Conservation (phyloP, 2,329 filamentous ascomycete genomes). For the Madurella mycetomatis region DNA sequence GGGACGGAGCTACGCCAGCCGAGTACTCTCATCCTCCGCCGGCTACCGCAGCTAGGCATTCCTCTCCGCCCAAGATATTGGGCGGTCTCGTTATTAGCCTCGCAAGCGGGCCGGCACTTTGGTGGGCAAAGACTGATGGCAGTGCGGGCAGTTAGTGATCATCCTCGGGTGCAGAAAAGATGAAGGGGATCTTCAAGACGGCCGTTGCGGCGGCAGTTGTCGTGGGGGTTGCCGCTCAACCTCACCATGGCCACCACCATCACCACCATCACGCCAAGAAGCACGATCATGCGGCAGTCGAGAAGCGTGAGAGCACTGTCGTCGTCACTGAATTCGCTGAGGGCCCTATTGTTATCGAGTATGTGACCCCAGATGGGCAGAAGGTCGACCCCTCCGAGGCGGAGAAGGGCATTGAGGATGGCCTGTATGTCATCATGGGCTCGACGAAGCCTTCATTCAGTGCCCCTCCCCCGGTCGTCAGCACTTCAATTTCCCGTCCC, state of each 20-base stretch:
- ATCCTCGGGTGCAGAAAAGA: conserved; percentile 28
- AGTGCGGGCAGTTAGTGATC: background rate
- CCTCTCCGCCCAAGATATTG: background rate
- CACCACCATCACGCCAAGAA: conserved; percentile 56
- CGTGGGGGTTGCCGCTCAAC: conserved; percentile 52
- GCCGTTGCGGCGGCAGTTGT: conserved; percentile 51
- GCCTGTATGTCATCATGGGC: conserved; percentile 63
- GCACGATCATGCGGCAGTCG: conserved; percentile 43
- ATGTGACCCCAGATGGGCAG: conserved; percentile 58
- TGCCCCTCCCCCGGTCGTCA: conserved; percentile 35
- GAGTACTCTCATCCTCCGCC: background rate
- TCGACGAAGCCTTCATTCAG: conserved; percentile 52
- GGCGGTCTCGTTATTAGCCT: background rate
- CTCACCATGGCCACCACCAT: conserved; percentile 58
- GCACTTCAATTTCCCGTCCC: conserved; percentile 34
- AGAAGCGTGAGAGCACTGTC: conserved; percentile 46
- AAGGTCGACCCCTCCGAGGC: conserved; percentile 60
- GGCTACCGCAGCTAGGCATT: background rate
- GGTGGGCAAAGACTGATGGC: background rate
- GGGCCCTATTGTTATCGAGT: conserved; percentile 62
- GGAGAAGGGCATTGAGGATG: conserved; percentile 64
- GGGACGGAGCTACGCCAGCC: background rate
- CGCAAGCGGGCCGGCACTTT: background rate
- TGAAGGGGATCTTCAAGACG: conserved; percentile 48
- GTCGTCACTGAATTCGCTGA: conserved; percentile 39